Conservation (phyloP, 345 rosid species). For the Heritiera littoralis region DNA sequence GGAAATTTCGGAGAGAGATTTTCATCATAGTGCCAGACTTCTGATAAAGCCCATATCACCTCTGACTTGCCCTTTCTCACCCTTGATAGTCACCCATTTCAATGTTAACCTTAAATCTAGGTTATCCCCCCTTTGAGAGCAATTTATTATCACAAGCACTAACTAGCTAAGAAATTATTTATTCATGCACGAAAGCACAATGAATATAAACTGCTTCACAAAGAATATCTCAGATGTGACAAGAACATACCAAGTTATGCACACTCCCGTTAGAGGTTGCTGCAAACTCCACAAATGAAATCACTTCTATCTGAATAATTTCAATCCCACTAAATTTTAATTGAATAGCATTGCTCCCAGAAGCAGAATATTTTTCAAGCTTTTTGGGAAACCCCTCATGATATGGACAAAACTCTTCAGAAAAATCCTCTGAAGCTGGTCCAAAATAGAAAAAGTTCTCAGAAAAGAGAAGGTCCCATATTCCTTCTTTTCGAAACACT, state of each 20-base stretch:
- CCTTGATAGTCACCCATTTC: not conserved
- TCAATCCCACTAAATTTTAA: slow-evolving; percentile 36
- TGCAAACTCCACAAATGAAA: slow-evolving; percentile 63
- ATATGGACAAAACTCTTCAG: slow-evolving; percentile 31
- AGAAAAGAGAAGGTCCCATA: slow-evolving; percentile 79
- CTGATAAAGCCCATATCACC: not conserved
- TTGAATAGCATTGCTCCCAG: slow-evolving; percentile 25
- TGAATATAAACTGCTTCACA: not conserved
- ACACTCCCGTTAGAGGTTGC: slow-evolving; percentile 56
- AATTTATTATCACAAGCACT: slow-evolving; percentile 10
- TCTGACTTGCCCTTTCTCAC: not conserved
- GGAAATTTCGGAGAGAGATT: not conserved
- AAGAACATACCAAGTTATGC: slow-evolving; percentile 58
- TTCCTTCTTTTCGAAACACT: slow-evolving; percentile 57
- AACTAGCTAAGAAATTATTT: slow-evolving; percentile 12
- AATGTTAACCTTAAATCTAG: slow-evolving; percentile 2
- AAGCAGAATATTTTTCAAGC: slow-evolving; percentile 29
- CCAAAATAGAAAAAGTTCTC: slow-evolving; percentile 65
- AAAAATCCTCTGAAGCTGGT: slow-evolving; percentile 38
- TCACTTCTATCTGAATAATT: slow-evolving; percentile 57
- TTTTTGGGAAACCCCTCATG: slow-evolving; percentile 26
- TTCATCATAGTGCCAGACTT: not conserved
- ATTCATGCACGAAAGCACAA: slow-evolving; percentile 5
- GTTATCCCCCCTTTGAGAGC: not conserved
- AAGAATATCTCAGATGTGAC: not conserved